Base-by-base conservation (phyloP, 331 rosid genomes). In the Quercus tomentella region DNA sequence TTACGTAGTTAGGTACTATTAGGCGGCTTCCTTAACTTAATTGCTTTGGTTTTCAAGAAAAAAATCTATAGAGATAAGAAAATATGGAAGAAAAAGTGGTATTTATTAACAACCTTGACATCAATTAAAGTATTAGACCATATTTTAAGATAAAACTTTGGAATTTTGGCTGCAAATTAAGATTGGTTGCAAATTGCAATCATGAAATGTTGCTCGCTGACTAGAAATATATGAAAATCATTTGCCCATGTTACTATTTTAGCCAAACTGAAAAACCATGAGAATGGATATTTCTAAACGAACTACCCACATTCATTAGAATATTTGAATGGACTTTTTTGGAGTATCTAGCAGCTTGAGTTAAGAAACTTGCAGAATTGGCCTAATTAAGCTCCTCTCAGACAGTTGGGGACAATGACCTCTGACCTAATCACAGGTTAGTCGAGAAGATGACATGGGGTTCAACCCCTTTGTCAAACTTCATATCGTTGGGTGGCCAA, bases 21-120 rank as follows among this genome's bases (percentile, higher is more conserved):
- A 84, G 89, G 80, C 93, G 63, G 80, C 83, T 87, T 82, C 71
- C 78, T 89, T 76, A 80, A 69, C 84, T 58, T n/a, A n/a, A n/a
- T n/a, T 56, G 75, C 9, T 17, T 43, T 84, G 77, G 75, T 76
- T 81, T 60, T 79, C 71, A 18, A 43, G 75, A 80, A 69, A 68
- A 28, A 41, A 41, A 41, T 63, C 56, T 35, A 25, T 35, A n/a
- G 81, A 49, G 37, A 3, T 33, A 25, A 69, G 30, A 61, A 20
- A 78, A 31, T 31, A 8, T 41, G 12, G 31, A 57, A 57, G 1
- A 15, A 72, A 12, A 12, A 22, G 60, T 20, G n/a, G 18, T 41
- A n/a, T 56, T 1, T 23, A 4, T 1, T 52, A 4, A 30, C 25
- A 21, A 10, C 70, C 67, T 51, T 68, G 8, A 1, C 56, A 33